A percentile compares a stretch with the other conserved stretches of the same genome.
Conservation (phyloP, 169 alveolate genomes). For the Plasmodium ovale region DNA sequence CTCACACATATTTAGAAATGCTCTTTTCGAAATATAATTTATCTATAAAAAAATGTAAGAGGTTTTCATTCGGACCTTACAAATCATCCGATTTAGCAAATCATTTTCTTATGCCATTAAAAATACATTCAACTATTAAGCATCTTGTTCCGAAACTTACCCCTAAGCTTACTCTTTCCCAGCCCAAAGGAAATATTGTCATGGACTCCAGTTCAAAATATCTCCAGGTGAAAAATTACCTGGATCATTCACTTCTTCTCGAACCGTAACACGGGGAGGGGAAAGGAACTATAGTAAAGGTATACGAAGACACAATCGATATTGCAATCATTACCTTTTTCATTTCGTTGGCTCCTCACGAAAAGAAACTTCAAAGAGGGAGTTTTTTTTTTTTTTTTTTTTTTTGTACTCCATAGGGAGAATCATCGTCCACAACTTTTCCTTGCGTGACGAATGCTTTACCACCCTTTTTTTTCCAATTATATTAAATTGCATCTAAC, state of each 20-base stretch:
- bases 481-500: no score
- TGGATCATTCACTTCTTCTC: conserved; percentile 10
- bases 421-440: no score
- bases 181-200: conserved; percentile 32
- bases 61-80: conserved; percentile 75
- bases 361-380: no score
- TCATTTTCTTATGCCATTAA: conserved; percentile 42
- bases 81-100: conserved; percentile 28
- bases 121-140: conserved; percentile 42
- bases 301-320: no score
- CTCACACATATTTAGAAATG: conserved; percentile 24
- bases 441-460: no score
- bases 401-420: no score
- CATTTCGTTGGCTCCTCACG: no score
- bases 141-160: conserved; percentile 11
- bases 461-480: no score
- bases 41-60: conserved; percentile 60
- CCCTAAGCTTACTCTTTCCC: conserved; percentile 8
- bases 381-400: no score
- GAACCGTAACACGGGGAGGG: neutral
- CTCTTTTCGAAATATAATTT: conserved; percentile 44
- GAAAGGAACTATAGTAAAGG: no score
- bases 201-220: conserved; percentile 3
- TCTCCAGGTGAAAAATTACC: conserved; percentile 18
- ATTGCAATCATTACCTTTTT: no score